Base-by-base conservation (phyloP, 1,284 basidiomycete species). In the Gomphus sp. region DNA sequence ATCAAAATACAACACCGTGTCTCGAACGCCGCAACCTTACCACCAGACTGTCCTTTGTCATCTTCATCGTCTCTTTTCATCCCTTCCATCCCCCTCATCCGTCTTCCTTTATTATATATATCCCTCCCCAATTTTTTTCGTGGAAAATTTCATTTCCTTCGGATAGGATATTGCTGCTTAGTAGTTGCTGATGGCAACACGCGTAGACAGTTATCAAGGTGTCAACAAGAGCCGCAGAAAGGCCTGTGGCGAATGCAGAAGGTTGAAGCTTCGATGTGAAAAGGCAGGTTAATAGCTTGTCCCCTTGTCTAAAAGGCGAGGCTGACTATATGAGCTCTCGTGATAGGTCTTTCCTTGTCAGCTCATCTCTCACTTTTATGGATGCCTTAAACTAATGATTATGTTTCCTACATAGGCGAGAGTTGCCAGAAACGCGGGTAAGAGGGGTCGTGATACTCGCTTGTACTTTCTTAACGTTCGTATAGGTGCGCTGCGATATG, bases 401-500 rank as follows among this genome's bases (percentile, higher is more conserved):
- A 10, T 28, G 8, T 14, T 28, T 41, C 36, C 33, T 16, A 16
- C 37, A 16, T 41, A 59, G 58, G 58, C 43, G 58, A 59, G 48
- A 55, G 52, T 41, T 59, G 58, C 55, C 58, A 59, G 44, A 59
- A 59, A 34, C 52, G 58, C 10, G 58, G 58, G 58, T 59, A 33
- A 48, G 41, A 33, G 34, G 18, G 25, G 6, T 41, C 2, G 10
- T 11, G 14, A 22, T 16, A 5, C 10, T 14, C 33, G 22, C 50
- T 58, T 11, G 12, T 33, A 31, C 47, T 39, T 55, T 34, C 53
- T 47, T 14, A 22, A 45, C 41, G 34, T 39, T 18, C 37, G n/a
- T 7, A 44, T 44, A 59, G 86, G 52, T 88, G 85, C 64, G 81
- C 79, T 44, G 72, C 78, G 31, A 84, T 88, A 61, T 89, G 86